Evolutionary conservation across 192 early-diverging fungal genomes (phyloP).

Genomic region (Pilobolus umbonatus): DNA sequence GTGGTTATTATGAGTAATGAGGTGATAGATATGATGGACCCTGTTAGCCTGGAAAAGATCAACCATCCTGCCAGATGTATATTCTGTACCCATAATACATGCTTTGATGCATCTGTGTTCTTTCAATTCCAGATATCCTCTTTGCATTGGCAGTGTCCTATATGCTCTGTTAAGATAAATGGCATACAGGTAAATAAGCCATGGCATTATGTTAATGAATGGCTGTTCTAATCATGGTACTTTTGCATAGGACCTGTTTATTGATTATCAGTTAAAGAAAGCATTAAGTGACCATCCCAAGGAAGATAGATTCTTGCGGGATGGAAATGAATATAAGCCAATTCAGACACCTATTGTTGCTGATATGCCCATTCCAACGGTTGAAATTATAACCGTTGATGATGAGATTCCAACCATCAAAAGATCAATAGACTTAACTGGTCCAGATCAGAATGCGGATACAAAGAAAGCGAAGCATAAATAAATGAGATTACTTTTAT

Average conservation of each 20-base stretch:
- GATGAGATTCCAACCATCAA: no score
- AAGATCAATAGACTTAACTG: no score
- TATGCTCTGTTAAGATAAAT: slow-evolving; percentile 12
- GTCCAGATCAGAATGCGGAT: no score
- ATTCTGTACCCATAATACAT: slow-evolving; percentile 14
- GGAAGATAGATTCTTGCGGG: neutral
- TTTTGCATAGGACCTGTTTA: slow-evolving; percentile 13
- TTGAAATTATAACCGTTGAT: neutral
- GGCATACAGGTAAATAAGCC: slow-evolving; percentile 12
- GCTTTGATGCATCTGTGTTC: slow-evolving; percentile 12
- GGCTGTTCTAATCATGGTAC: no score
- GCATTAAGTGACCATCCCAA: slow-evolving; percentile 6
- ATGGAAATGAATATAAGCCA: slow-evolving; percentile 1
- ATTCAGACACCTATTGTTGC: neutral
- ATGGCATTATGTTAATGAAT: no score
- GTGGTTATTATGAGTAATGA: neutral
- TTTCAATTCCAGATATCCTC: neutral
- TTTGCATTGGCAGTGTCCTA: slow-evolving; percentile 10
- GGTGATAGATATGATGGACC: slow-evolving; percentile 6
- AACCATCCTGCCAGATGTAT: slow-evolving; percentile 12
- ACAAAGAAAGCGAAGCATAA: no score
- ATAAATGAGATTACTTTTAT: no score
- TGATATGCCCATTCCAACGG: neutral
- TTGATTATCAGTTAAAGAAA: slow-evolving; percentile 8
- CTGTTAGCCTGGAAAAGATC: slow-evolving; percentile 2